Evolutionary conservation across 257 asterid genomes (phyloP), one percentile per base, ranked within the genome.

Genomic region (Fraxinus anomala): DNA sequence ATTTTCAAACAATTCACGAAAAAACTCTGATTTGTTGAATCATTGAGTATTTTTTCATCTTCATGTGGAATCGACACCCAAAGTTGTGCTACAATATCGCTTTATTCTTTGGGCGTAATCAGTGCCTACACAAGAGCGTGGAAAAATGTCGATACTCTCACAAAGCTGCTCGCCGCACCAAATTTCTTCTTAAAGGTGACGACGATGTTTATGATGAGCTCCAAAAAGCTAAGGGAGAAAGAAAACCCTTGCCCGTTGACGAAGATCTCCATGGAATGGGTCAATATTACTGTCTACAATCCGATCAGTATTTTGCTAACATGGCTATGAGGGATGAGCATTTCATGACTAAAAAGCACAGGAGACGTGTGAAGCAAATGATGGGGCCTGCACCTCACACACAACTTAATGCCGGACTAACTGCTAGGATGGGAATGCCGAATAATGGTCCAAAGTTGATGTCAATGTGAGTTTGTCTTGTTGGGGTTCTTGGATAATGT

Each of bases 231-330:
- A 94, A 77, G 21, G 92, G 83, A 65, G 79, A 80, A 21, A n/a
- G 66, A 49, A 89, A 81, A 42, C 51, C 88, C 65, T 72, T 92
- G 84, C 98, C 98, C 6, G 74, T 90, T 3, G 98, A 95, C 76
- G 99, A 95, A 84, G 96, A 95, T 76, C 95, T 95, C 68, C 98
- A 97, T 1, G 97, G 98, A 66, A 87, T 95, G 97, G 99, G 97
- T 30, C 97, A 94, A 82, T 90, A 80, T 73, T 94, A 93, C 73
- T 92, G 98, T 80, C 44, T 85, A 8, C 98, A 93, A 84, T 90
- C 97, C 94, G 98, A 93, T 85, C 94, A 96, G n/a, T 95, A 84
- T 85, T 95, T 95, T 61, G 92, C 99, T 8, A 89, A 81, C 70
- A 83, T 78, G 68, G 68, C 88, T 2, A 93, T 93, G 83, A 90